phyloP scores from a whole-genome alignment of 2,329 filamentous ascomycete species.

The Lasiodiplodia citricola region DNA sequence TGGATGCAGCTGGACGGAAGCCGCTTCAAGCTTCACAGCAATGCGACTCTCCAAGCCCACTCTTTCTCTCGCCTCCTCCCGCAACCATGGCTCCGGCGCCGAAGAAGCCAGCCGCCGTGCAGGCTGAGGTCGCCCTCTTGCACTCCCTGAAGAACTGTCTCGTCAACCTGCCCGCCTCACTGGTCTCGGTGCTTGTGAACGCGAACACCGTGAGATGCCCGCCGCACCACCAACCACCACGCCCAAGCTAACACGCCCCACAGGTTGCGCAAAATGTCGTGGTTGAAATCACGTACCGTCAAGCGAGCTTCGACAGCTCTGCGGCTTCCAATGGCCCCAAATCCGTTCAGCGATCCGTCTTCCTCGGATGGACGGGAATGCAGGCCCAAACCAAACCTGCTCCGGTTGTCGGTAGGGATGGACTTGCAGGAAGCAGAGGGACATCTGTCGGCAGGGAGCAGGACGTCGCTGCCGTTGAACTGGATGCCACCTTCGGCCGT shows the following conservation, averaged over 20 bases:
- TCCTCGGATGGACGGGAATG: slow-evolving; percentile 97
- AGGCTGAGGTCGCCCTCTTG: slow-evolving; percentile 83
- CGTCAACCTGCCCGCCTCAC: slow-evolving; percentile 84
- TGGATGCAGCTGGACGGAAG: slow-evolving; percentile 26
- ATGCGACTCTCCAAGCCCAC: slow-evolving; percentile 23
- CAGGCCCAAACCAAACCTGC: slow-evolving; percentile 84
- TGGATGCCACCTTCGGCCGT: slow-evolving; percentile 83
- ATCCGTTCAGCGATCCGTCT: slow-evolving; percentile 70
- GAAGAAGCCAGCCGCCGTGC: slow-evolving; percentile 51
- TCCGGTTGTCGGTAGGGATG: slow-evolving; percentile 75
- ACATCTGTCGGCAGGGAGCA: slow-evolving; percentile 70
- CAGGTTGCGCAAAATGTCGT: slow-evolving; percentile 94
- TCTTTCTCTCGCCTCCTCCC: slow-evolving; percentile 26
- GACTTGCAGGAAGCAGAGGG: slow-evolving; percentile 65
- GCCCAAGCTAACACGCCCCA: slow-evolving; percentile 37
- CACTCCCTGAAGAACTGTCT: slow-evolving; percentile 88
- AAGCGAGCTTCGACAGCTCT: slow-evolving; percentile 54
- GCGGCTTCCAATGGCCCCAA: slow-evolving; percentile 43
- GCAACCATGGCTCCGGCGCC: slow-evolving; percentile 38
- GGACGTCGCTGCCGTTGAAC: slow-evolving; percentile 78
- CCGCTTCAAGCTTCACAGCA: slow-evolving; percentile 24
- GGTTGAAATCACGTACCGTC: slow-evolving; percentile 83
- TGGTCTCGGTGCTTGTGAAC: slow-evolving; percentile 85
- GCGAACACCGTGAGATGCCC: slow-evolving; percentile 76
- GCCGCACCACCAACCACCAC: slow-evolving; percentile 50